Evolutionary conservation across 345 rosid species (phyloP).

Genomic region (Populus euphratica): DNA sequence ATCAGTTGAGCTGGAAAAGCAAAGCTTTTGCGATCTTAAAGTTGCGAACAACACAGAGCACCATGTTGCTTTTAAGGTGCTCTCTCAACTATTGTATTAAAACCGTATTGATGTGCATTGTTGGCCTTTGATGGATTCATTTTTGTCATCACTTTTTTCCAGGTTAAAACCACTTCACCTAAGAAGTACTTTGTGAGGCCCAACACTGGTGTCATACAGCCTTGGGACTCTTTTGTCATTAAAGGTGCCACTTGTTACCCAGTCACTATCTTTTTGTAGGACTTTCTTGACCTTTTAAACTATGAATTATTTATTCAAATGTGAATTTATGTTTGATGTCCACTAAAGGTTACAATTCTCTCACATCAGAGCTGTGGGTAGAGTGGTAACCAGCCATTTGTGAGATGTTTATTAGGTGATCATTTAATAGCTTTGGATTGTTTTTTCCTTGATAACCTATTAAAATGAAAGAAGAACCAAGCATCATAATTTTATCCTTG

Average conservation of each 20-base stretch:
- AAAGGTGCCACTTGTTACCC: slow-evolving; percentile 48
- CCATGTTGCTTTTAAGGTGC: slow-evolving; percentile 79
- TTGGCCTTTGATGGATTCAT: not conserved
- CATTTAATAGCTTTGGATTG: not conserved
- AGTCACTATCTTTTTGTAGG: not conserved
- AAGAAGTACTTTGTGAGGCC: slow-evolving; percentile 98
- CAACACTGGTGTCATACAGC: slow-evolving; percentile 75
- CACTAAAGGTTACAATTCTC: not conserved
- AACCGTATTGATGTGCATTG: not conserved
- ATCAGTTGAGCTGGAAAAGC: slow-evolving; percentile 73
- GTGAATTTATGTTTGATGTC: not conserved
- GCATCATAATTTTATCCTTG: not conserved
- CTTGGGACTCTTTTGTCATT: slow-evolving; percentile 68
- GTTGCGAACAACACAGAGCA: slow-evolving; percentile 70
- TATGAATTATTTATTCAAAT: not conserved
- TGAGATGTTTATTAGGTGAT: not conserved
- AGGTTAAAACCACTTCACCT: slow-evolving; percentile 98
- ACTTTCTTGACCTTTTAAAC: not conserved
- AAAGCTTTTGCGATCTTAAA: slow-evolving; percentile 64
- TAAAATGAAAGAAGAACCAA: not conserved
- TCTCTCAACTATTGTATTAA: not conserved
- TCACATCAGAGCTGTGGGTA: not conserved
- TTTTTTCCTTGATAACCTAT: slow-evolving; percentile 1
- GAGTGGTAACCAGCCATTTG: not conserved
- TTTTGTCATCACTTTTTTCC: not conserved